A percentile compares a stretch with the other conserved stretches of the same genome.
Evolutionary conservation across 148 eudicot genomes (phyloP).

Genomic region (Vaccinium corymbosum): DNA sequence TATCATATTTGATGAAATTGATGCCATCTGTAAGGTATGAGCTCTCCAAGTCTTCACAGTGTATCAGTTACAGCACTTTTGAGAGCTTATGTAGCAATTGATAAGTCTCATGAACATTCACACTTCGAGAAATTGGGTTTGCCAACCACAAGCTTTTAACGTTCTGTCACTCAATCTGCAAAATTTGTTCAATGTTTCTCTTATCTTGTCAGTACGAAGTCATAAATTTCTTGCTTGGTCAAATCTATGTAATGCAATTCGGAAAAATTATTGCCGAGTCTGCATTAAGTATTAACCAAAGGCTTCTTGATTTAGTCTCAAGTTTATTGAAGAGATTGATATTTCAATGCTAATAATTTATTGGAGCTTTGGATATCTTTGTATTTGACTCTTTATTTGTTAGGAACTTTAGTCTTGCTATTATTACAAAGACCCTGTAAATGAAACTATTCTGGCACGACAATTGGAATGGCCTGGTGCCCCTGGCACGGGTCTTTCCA

Average conservation of each 20-base stretch:
- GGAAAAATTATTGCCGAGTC: background rate
- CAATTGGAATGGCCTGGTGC: too few relatives aligned
- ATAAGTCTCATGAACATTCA: background rate
- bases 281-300: background rate
- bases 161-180: background rate
- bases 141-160: background rate
- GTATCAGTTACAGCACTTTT: background rate
- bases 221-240: background rate
- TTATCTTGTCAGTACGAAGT: background rate
- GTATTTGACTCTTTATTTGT: background rate
- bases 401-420: background rate
- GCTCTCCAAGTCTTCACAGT: background rate
- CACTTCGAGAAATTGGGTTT: background rate
- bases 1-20: constrained; percentile 98
- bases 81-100: constrained; percentile 5
- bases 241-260: background rate
- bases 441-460: too few relatives aligned
- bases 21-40: constrained; percentile 95
- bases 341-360: background rate
- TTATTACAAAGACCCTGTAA: background rate
- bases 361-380: constrained; percentile 3
- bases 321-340: background rate
- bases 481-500: too few relatives aligned
- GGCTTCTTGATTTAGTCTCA: background rate
- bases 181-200: background rate